These are phyloP conservation scores for Ophiostoma sp. DNA, from an alignment of 2,329 filamentous ascomycete genomes.

Conservation along the genomic window DNA sequence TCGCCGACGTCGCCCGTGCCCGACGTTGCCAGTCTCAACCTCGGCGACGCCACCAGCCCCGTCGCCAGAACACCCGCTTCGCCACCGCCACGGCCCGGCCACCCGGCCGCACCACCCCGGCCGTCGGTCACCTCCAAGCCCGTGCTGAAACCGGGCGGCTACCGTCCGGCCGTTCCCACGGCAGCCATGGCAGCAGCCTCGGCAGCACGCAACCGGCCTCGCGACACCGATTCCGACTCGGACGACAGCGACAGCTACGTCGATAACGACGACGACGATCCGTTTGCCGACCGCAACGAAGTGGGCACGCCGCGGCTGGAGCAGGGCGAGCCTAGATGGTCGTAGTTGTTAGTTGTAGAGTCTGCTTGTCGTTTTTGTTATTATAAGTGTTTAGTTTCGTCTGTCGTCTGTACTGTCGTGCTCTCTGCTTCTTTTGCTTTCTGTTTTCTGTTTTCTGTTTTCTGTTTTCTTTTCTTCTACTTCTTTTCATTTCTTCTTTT, in stretches of 20 bases:
- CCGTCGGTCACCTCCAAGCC: slow-evolving; percentile 47
- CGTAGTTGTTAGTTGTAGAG: neutral
- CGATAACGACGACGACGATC: slow-evolving; percentile 70
- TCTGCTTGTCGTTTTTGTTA: too few relatives aligned
- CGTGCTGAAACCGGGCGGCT: neutral
- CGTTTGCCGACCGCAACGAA: slow-evolving; percentile 79
- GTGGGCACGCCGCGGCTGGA: slow-evolving; percentile 43
- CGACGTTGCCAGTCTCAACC: slow-evolving; percentile 43
- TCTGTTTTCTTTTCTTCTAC: neutral
- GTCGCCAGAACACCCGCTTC: slow-evolving; percentile 32
- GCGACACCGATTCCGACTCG: slow-evolving; percentile 34
- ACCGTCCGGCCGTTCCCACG: slow-evolving; percentile 19
- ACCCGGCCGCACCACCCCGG: slow-evolving; percentile 44
- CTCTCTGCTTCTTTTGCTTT: too few relatives aligned
- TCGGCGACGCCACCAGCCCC: slow-evolving; percentile 30
- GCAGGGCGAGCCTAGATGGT: slow-evolving; percentile 36
- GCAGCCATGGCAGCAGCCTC: slow-evolving; percentile 32
- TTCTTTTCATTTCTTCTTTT: too few relatives aligned
- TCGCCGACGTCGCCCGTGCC: slow-evolving; percentile 39
- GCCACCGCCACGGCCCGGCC: slow-evolving; percentile 36
- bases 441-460: neutral
- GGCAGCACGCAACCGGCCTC: slow-evolving; percentile 37
- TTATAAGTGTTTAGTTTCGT: neutral
- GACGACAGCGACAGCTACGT: slow-evolving; percentile 55
- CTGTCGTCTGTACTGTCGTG: neutral